Percentiles rank a stretch among this genome's conserved stretches.
phyloP scores from a whole-genome alignment of 2,329 filamentous ascomycete species.

The Diplodia mutila region DNA sequence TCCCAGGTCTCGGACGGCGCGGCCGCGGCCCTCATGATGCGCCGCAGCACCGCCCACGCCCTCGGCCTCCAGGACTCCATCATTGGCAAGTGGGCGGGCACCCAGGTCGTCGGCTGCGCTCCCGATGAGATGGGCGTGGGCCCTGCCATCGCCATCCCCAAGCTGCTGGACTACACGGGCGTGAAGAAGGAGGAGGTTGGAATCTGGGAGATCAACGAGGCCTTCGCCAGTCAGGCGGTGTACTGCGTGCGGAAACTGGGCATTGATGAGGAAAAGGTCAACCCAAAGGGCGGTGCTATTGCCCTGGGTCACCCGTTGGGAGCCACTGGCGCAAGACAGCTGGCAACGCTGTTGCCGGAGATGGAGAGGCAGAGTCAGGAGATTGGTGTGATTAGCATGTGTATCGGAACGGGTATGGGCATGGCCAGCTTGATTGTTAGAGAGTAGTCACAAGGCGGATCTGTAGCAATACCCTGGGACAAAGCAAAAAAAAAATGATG shows the following conservation, averaged over 20 bases:
- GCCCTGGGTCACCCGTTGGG: slow-evolving; percentile 92
- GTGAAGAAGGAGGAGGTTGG: slow-evolving; percentile 71
- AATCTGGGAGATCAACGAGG: slow-evolving; percentile 94
- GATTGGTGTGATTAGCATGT: slow-evolving; percentile 90
- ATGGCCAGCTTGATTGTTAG: slow-evolving; percentile 57
- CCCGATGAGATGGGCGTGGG: slow-evolving; percentile 96
- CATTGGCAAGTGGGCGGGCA: slow-evolving; percentile 81
- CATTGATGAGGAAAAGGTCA: slow-evolving; percentile 72
- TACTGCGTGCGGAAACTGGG: slow-evolving; percentile 74
- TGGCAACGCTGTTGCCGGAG: slow-evolving; percentile 73
- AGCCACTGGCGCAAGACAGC: slow-evolving; percentile 81
- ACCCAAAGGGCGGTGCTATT: slow-evolving; percentile 91
- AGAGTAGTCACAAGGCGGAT: slow-evolving; percentile 40
- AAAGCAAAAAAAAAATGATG: not conserved
- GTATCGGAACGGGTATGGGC: slow-evolving; percentile 60
- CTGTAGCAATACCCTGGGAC: not conserved
- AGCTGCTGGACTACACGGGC: slow-evolving; percentile 71
- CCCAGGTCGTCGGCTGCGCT: slow-evolving; percentile 73
- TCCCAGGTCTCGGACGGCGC: slow-evolving; percentile 88
- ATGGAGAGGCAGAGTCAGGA: slow-evolving; percentile 69
- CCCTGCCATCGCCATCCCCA: slow-evolving; percentile 83
- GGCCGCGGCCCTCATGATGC: slow-evolving; percentile 81
- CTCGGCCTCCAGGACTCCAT: slow-evolving; percentile 71
- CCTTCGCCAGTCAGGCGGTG: slow-evolving; percentile 65
- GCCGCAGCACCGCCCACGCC: slow-evolving; percentile 74